Percentiles rank a stretch among this genome's conserved stretches.
These are phyloP conservation scores for Fragaria iinumae DNA, from an alignment of 306 rosid species.

Conservation along the genomic window DNA sequence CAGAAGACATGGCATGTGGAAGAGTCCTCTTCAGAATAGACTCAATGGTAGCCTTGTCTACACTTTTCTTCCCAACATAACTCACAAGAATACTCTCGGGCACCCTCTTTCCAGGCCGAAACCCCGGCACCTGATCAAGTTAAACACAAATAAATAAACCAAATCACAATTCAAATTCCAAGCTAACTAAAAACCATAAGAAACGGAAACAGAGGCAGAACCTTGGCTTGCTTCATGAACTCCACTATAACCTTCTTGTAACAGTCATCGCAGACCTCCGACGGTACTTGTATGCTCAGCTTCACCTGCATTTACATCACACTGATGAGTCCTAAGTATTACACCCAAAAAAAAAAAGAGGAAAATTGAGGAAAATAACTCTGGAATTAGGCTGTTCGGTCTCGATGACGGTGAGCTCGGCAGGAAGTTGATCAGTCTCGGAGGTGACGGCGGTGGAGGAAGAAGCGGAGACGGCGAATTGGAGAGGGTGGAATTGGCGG, in stretches of 20 bases:
- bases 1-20: conserved; percentile 79
- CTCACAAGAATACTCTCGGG: conserved; percentile 69
- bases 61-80: conserved; percentile 65
- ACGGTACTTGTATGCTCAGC: conserved; percentile 77
- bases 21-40: conserved; percentile 85
- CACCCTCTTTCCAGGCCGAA: conserved; percentile 72
- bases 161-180: conserved; percentile 5
- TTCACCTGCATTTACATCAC: conserved; percentile 60
- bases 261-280: conserved; percentile 78
- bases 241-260: conserved; percentile 60
- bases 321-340: neutral
- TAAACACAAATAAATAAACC: conserved; percentile 11
- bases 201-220: conserved; percentile 15
- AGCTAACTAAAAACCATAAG: conserved; percentile 1
- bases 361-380: conserved; percentile 30
- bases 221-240: conserved; percentile 84
- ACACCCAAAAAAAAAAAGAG: neutral
- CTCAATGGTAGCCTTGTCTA: conserved; percentile 74
- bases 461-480: conserved; percentile 35
- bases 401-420: conserved; percentile 56
- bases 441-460: conserved; percentile 38
- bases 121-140: conserved; percentile 73
- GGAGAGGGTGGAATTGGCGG: conserved; percentile 38
- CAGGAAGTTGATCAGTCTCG: conserved; percentile 60
- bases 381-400: conserved; percentile 65